A percentile compares a stretch with the other conserved stretches of the same genome.
phyloP scores from a whole-genome alignment of 192 early-diverging fungal species.

The Geranomyces michiganensis region DNA sequence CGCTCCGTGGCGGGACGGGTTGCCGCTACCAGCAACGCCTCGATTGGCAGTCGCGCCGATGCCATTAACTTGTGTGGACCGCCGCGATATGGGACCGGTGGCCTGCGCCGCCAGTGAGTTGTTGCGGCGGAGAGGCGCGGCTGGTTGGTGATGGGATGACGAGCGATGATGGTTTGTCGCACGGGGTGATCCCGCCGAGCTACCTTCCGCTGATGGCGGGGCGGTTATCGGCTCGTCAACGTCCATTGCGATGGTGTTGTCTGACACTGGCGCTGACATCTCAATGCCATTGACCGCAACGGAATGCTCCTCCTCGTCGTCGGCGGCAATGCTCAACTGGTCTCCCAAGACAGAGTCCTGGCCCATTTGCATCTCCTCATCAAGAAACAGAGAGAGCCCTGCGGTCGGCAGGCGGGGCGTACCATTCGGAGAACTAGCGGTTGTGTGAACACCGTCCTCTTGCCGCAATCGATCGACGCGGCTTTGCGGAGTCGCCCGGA shows the following conservation, averaged over 20 bases:
- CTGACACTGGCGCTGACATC: neutral
- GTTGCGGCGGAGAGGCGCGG: neutral
- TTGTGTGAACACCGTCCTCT: neutral
- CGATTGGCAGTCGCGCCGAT: neutral
- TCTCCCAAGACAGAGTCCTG: conserved; percentile 15
- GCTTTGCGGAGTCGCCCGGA: neutral
- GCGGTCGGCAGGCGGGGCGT: conserved; percentile 25
- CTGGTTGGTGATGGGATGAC: neutral
- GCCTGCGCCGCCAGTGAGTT: neutral
- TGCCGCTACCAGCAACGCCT: neutral
- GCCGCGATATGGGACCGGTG: neutral
- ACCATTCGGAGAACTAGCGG: neutral
- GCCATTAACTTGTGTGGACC: neutral
- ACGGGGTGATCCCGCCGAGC: neutral
- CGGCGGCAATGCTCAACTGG: neutral
- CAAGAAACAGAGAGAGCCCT: conserved; percentile 19
- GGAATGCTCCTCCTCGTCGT: neutral
- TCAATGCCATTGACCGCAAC: neutral
- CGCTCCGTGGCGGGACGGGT: neutral
- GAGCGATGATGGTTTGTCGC: neutral
- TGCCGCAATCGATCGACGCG: conserved; percentile 2
- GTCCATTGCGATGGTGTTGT: no score
- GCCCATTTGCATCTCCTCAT: conserved; percentile 21
- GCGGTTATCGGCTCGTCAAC: neutral
- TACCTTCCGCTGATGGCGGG: neutral